Base-by-base conservation (phyloP, 805 yeast species). In the Zygosaccharomyces bailii region DNA sequence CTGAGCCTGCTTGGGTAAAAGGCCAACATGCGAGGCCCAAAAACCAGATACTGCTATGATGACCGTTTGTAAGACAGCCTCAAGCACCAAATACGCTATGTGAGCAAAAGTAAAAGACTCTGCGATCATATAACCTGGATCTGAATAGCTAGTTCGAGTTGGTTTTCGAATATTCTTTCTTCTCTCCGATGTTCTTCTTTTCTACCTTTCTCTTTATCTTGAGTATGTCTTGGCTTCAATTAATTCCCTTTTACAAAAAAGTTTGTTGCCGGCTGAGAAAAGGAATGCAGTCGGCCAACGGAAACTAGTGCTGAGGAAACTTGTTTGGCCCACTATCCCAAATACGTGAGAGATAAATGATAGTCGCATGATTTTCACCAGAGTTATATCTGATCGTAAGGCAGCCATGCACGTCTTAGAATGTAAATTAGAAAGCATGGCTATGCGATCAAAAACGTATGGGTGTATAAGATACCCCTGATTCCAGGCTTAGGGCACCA, bases 51-150 rank as follows among this genome's bases (percentile, higher is more conserved):
- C 63, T 54, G 96, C 84, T 27, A 93, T 84, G 39, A 89, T 70
- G 38, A 91, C 90, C 40, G 91, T 96, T 67, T 91, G 93, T 39
- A 87, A 68, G 21, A 90, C 95, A 1, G 97, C 96, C 70, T 91
- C 89, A 57, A 91, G 82, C 0, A 96, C 89, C 49, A 90, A 72
- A 52, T 80, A 82, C 9, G 75, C 63, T 13, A 72, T 61, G 42
- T 66, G 59, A 16, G 50, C 21, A 44, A 66, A 66, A 2, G 70
- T 56, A 32, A 65, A 54, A 7, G 50, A 44, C 45, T 54, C 52
- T 19, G 45, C 30, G 10, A 13, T 19, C 32, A 41, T 33, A 20
- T 33, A 41, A 16, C 7, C 4, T 29, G 34, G 33, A 33, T 33
- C 32, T 41, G 24, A 20, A 20, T 18, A 35, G 39, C 31, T 35